Conservation (phyloP, 371 early-diverging fungal genomes). For the Capillidium rhysosporum region DNA sequence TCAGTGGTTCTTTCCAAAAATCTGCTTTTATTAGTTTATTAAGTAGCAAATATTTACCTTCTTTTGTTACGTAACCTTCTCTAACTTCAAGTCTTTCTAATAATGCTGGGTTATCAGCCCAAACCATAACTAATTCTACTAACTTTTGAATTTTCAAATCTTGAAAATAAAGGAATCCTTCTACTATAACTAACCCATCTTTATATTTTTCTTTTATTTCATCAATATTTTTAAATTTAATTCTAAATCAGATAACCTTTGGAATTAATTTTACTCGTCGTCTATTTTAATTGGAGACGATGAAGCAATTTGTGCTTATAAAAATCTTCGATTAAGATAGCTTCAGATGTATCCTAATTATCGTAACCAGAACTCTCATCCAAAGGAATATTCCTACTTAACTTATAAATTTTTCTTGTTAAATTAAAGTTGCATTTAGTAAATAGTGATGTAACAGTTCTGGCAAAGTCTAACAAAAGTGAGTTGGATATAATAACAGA, state of each 20-base stretch:
- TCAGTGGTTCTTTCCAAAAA: slow-evolving; percentile 67
- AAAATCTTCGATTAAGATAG: slow-evolving; percentile 38
- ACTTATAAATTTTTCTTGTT: slow-evolving; percentile 68
- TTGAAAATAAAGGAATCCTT: slow-evolving; percentile 61
- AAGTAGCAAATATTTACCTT: slow-evolving; percentile 26
- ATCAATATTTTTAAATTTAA: not conserved
- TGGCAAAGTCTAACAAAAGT: slow-evolving; percentile 28
- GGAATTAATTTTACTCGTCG: not conserved
- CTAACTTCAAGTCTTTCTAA: slow-evolving; percentile 41
- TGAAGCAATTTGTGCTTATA: slow-evolving; percentile 3
- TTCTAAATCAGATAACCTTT: slow-evolving; percentile 6
- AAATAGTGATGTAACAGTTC: slow-evolving; percentile 28
- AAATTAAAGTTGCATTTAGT: slow-evolving; percentile 35
- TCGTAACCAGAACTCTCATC: slow-evolving; percentile 31
- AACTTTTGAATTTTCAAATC: slow-evolving; percentile 17
- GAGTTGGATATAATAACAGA: not conserved
- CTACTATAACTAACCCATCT: slow-evolving; percentile 35
- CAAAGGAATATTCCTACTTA: slow-evolving; percentile 40
- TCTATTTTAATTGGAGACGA: not conserved
- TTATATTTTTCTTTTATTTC: not conserved
- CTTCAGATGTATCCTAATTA: slow-evolving; percentile 76
- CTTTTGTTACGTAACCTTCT: slow-evolving; percentile 47
- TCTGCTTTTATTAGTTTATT: slow-evolving; percentile 13
- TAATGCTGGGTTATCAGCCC: slow-evolving; percentile 32
- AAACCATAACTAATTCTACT: slow-evolving; percentile 42